Conservation (phyloP, 2,329 filamentous ascomycete species). For the Corinectria fuckeliana region DNA sequence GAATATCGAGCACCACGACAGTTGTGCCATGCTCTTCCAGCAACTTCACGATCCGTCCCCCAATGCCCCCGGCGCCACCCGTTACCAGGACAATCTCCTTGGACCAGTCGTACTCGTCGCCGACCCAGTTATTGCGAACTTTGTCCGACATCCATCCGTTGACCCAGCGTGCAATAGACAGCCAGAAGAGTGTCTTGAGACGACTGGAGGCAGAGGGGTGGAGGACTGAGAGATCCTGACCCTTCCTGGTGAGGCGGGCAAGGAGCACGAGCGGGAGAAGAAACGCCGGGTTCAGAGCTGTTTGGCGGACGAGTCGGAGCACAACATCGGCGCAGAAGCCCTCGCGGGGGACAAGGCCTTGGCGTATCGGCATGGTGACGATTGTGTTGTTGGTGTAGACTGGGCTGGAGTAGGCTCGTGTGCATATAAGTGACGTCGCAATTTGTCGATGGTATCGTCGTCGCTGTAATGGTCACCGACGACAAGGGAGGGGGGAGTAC, state of each 20-base stretch:
- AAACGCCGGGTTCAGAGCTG: conserved; percentile 68
- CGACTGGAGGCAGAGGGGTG: conserved; percentile 58
- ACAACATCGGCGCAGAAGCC: conserved; percentile 68
- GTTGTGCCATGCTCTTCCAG: conserved; percentile 70
- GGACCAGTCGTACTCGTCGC: conserved; percentile 65
- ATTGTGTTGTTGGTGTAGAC: background rate
- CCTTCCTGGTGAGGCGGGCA: conserved; percentile 67
- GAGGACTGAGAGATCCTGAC: conserved; percentile 59
- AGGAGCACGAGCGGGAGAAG: conserved; percentile 69
- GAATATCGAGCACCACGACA: conserved; percentile 75
- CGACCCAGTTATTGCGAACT: conserved; percentile 45
- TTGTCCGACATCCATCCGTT: conserved; percentile 43
- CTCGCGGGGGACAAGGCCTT: conserved; percentile 61
- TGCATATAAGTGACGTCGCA: background rate
- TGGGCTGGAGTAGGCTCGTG: background rate
- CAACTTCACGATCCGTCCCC: conserved; percentile 67
- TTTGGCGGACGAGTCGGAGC: conserved; percentile 62
- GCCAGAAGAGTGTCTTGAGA: conserved; percentile 48
- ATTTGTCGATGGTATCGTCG: background rate
- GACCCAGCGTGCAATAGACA: conserved; percentile 37
- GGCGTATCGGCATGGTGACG: conserved; percentile 50
- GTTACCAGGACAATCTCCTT: conserved; percentile 77
- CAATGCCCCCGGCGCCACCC: conserved; percentile 77
- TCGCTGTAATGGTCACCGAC: background rate
- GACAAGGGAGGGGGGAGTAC: background rate